Percentiles rank a stretch among this genome's conserved stretches.
These are phyloP conservation scores for Kwoniella mangroviensis DNA, from an alignment of 768 basidiomycete species.

Conservation along the genomic window DNA sequence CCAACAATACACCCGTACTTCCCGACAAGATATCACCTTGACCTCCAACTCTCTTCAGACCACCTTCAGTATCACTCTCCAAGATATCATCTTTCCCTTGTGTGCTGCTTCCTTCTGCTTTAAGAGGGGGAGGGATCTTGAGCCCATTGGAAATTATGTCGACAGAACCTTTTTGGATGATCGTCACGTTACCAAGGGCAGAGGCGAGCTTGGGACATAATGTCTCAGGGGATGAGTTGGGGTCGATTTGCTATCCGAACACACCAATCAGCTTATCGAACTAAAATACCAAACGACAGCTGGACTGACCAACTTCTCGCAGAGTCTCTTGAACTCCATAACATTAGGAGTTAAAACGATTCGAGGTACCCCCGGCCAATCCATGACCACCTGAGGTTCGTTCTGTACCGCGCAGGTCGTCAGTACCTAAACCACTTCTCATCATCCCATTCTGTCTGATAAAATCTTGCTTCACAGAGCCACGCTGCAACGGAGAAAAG, in stretches of 20 bases:
- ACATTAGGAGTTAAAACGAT: constrained; percentile 93
- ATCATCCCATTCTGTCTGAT: no score
- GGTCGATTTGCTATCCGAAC: constrained; percentile 56
- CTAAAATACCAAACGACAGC: neutral
- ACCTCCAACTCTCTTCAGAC: constrained; percentile 89
- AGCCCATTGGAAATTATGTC: constrained; percentile 74
- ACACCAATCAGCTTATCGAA: neutral
- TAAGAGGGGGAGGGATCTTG: constrained; percentile 52
- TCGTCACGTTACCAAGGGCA: constrained; percentile 80
- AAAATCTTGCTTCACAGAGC: no score
- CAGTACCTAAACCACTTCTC: no score
- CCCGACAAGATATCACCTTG: constrained; percentile 95
- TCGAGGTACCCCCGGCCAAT: constrained; percentile 72
- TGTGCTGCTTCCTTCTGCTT: constrained; percentile 62
- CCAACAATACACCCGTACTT: constrained; percentile 81
- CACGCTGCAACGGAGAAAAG: no score
- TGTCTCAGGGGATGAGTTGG: constrained; percentile 53
- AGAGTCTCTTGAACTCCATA: constrained; percentile 85
- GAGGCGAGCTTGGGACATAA: constrained; percentile 75
- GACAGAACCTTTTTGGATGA: constrained; percentile 81
- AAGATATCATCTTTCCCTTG: constrained; percentile 62
- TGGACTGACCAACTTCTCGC: constrained; percentile 68
- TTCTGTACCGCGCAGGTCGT: constrained; percentile 60
- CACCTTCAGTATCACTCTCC: constrained; percentile 73
- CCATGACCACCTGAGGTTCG: constrained; percentile 70